Evolutionary conservation across 2,329 filamentous ascomycete genomes (phyloP).

Genomic region (Pyrenochaeta sp.): DNA sequence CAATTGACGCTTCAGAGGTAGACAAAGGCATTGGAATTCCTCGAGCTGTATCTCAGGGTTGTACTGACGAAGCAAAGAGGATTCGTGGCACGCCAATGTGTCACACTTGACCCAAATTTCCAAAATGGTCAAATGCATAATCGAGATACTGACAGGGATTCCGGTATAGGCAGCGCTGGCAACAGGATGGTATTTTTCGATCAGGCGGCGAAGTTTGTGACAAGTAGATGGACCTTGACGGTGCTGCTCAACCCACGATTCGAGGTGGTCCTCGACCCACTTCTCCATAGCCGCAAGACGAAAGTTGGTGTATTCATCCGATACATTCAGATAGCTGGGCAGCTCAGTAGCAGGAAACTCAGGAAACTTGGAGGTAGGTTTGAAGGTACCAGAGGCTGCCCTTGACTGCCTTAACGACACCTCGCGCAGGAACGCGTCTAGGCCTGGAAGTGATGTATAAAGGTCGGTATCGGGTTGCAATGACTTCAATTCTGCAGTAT

Average conservation of each 20-base stretch:
- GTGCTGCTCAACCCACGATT: conserved; percentile 50
- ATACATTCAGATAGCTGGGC: conserved; percentile 8
- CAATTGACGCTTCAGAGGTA: conserved; percentile 58
- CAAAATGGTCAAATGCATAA: conserved; percentile 64
- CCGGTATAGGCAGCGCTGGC: conserved; percentile 44
- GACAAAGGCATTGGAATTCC: conserved; percentile 56
- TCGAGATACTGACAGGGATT: conserved; percentile 59
- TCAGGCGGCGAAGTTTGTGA: conserved; percentile 12
- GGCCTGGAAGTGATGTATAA: conserved; percentile 18
- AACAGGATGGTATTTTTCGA: conserved; percentile 23
- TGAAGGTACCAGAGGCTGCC: conserved; percentile 10
- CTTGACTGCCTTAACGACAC: conserved; percentile 11
- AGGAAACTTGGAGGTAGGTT: conserved; percentile 15
- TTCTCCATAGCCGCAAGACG: conserved; percentile 55
- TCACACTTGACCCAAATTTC: conserved; percentile 70
- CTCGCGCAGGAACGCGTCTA: conserved; percentile 26
- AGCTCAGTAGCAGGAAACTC: conserved; percentile 11
- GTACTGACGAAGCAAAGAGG: conserved; percentile 59
- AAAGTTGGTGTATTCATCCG: conserved; percentile 25
- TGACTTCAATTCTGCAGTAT: conserved; percentile 4
- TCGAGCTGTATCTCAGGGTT: conserved; percentile 53
- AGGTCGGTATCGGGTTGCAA: conserved; percentile 27
- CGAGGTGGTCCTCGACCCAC: conserved; percentile 57
- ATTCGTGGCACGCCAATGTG: conserved; percentile 50
- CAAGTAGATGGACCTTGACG: conserved; percentile 36